Base-by-base conservation (phyloP, 2,329 filamentous ascomycete genomes). In the Ascomycota sp. region DNA sequence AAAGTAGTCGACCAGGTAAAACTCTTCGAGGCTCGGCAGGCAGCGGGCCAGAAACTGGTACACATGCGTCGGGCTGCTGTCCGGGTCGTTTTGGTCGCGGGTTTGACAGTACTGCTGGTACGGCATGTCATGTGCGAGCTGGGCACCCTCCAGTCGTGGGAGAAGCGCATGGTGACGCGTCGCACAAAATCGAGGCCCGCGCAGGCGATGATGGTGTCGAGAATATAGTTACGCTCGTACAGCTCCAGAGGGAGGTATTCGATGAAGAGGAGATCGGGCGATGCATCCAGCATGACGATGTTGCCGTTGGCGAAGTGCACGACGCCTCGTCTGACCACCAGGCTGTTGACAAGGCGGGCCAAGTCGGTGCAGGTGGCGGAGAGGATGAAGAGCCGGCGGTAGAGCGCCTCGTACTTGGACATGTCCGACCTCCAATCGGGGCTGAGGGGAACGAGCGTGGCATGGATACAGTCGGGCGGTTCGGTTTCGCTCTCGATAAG, bases 1-100 rank as follows among this genome's bases (percentile, higher is more conserved):
- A 5, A 56, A 42, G 30, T 55, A 58, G 35, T 61, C 57, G 15
- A 61, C 41, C 27, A 61, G 53, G 34, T 55, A 60, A 26, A 61
- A 57, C 2, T 50, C 43, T 32, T 59, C 49, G 5, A 61, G 42
- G 10, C 52, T 55, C 2, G 52, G 52, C 10, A 55, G 40, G 35
- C 55, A 50, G 8, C 56, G 42, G 3, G 53, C 48, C 6, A 58
- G 42, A 21, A 61, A 57, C 29, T 59, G 53, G 37, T 57, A 60
- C 1, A 59, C 41, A 30, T 61, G 57, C 5, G 43, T 40, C 0
- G 57, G 57, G 20, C 48, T 50, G 10, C 42, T 38, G 28, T 46
- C 38, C 24, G 35, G 40, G 13, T 43, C 41, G 8, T n/a, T n/a
- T n/a, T n/a, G n/a, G n/a, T n/a, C n/a, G 38, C 30, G 3, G 36